Base-by-base conservation (phyloP, 2,329 filamentous ascomycete genomes). In the Aspergillus melleus region DNA sequence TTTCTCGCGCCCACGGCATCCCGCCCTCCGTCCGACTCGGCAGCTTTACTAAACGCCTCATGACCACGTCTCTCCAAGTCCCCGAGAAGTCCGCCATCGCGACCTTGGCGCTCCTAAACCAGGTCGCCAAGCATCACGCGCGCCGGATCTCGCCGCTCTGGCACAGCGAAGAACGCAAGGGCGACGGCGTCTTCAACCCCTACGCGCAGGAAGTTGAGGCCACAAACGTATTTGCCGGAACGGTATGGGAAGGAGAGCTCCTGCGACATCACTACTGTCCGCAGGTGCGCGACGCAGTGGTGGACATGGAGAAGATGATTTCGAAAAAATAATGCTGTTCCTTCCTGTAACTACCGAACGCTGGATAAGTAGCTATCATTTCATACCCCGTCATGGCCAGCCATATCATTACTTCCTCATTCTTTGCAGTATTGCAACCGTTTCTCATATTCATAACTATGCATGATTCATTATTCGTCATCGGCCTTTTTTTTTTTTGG, bases 181-280 rank as follows among this genome's bases (percentile, higher is more conserved):
- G 94, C 6, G 94, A 98, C 73, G 95, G 95, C 2, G 86, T 89
- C 1, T 98, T 91, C 70, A 90, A 93, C 75, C 83, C 92, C 0
- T 75, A 89, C 49, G 86, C 87, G 49, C 83, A 84, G 29, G 90
- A 89, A 64, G 85, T 96, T 3, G 94, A 97, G 76, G 88, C 86
- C 8, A 93, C 89, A 66, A 98, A 98, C 77, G 92, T 94, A 0
- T 96, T 95, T 76, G 90, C 93, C 0, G 87, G 88, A 4, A 97
- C 92, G 0, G 84, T 96, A 0, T 99, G 94, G 95, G 95, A 98
- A 74, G 92, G 91, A 0, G 95, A 98, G 79, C 73, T 99, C 59
- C 74, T 99, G 68, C 83, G 89, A 72, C 84, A 85, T 66, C 95
- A 99, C 78, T 99, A 90, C 74, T 92, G 90, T 67, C 94, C 93